phyloP scores from a whole-genome alignment of 2,329 filamentous ascomycete species.

The Ophiostoma triangulosporum region DNA sequence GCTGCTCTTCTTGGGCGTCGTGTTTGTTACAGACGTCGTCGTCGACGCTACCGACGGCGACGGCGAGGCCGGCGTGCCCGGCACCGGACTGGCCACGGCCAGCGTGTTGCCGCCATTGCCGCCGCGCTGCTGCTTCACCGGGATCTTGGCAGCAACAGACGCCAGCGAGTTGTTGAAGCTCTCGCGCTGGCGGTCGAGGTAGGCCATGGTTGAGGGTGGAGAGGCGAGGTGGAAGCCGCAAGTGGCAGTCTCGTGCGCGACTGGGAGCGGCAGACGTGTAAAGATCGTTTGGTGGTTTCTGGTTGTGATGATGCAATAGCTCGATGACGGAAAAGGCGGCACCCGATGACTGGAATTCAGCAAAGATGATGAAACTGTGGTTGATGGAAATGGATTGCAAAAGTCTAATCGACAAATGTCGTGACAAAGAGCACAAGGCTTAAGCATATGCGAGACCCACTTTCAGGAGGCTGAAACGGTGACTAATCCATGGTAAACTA shows the following conservation, averaged over 20 bases:
- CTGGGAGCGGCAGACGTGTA: neutral
- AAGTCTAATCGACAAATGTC: too few relatives aligned
- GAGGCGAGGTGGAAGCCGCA: neutral
- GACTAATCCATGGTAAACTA: neutral
- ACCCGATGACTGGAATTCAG: too few relatives aligned
- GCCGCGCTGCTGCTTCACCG: slow-evolving; percentile 31
- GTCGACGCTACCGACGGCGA: slow-evolving; percentile 43
- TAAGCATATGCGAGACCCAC: neutral
- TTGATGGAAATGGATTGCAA: neutral
- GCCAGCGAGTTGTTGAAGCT: slow-evolving; percentile 48
- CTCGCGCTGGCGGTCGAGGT: slow-evolving; percentile 52
- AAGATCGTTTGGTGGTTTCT: neutral
- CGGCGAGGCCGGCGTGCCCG: slow-evolving; percentile 46
- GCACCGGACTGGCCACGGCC: slow-evolving; percentile 39
- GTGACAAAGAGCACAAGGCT: neutral
- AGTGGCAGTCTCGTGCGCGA: neutral
- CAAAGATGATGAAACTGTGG: neutral
- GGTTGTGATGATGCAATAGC: too few relatives aligned
- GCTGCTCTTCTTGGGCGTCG: slow-evolving; percentile 55
- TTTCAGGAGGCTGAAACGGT: neutral
- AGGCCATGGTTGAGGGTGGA: slow-evolving; percentile 26
- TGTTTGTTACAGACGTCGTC: slow-evolving; percentile 34
- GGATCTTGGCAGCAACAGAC: slow-evolving; percentile 50
- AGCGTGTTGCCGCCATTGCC: slow-evolving; percentile 9
- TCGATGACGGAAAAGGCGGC: too few relatives aligned